Evolutionary conservation across 495 filamentous ascomycete genomes (phyloP).

Genomic region (Lasiosphaeria miniovina): DNA sequence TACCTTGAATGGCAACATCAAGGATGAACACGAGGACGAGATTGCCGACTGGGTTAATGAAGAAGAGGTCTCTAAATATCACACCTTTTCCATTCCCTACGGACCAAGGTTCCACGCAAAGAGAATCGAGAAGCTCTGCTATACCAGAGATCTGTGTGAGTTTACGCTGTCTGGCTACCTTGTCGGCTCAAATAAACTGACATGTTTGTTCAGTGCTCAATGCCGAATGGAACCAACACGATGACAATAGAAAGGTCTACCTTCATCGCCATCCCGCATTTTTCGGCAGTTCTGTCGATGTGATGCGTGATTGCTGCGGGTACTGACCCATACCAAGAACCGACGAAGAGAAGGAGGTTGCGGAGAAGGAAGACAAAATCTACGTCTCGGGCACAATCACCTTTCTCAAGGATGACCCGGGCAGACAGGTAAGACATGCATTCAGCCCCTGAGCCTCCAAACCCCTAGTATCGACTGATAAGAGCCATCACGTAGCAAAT

Average conservation of each 20-base stretch:
- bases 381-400: constrained; percentile 67
- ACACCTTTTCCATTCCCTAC: constrained; percentile 77
- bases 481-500: constrained; percentile 32
- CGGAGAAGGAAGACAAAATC: constrained; percentile 66
- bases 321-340: constrained; percentile 66
- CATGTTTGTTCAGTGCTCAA: constrained; percentile 56
- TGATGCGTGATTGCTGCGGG: constrained; percentile 76
- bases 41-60: constrained; percentile 75
- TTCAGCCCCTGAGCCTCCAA: background rate
- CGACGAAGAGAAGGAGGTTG: constrained; percentile 64
- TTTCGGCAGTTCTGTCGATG: constrained; percentile 63
- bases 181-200: constrained; percentile 9
- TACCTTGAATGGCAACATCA: constrained; percentile 58
- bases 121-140: constrained; percentile 74
- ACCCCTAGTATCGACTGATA: constrained; percentile 7
- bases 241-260: constrained; percentile 63
- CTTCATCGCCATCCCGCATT: constrained; percentile 79
- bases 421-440: constrained; percentile 56
- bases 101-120: constrained; percentile 64
- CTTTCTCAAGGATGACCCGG: constrained; percentile 77
- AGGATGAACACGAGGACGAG: constrained; percentile 68
- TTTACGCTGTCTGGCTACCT: background rate
- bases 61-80: constrained; percentile 71
- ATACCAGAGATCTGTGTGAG: constrained; percentile 66
- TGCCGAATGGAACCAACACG: constrained; percentile 74